Base-by-base conservation (phyloP, 2,329 filamentous ascomycete genomes). In the Pyrenochaeta sp. region DNA sequence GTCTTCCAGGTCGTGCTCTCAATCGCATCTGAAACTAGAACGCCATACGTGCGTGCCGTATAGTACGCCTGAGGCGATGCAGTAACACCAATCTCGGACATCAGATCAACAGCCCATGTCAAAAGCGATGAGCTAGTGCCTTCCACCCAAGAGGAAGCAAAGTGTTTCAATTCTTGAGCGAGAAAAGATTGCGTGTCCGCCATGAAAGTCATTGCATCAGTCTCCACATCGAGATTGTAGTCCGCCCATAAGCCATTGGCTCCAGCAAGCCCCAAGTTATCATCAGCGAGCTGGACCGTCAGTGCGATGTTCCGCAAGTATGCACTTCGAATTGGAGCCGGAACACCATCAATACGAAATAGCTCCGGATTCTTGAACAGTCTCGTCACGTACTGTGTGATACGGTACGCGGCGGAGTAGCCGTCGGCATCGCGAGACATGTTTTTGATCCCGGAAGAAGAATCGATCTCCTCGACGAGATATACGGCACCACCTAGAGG, bases 391-490 rank as follows among this genome's bases (percentile, higher is more conserved):
- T 93, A 97, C 48, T 90, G 82, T 0, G 90, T 87, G 80, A 96
- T 91, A 54, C 94, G 85, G 13, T 91, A 86, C 0, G 92, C 87
- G 52, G 91, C 82, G 1, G 92, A 92, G 32, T 88, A 86, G 0
- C 91, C 91, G 62, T 86, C 85, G 3, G 84, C 80, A 72, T 97
- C 93, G 43, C 89, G 83, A 32, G 79, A 72, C 15, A 84, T 77
- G 44, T 67, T 69, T 56, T 64, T 67, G 62, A 59, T 45, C 58
- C 64, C 53, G 6, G 44, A 37, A 9, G 54, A 27, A 70, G 58
- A 70, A 56, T 40, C 60, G 49, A 22, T 72, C 56, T 52, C 71
- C 56, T 63, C 77, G 0, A 90, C 82, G 2, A 97, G 78, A 63
- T 90, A 88, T 5, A 91, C 85, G 0, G 87, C 86, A 3, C 92